Conservation (phyloP, 148 eudicot genomes). For the Rhododendron simsii region DNA sequence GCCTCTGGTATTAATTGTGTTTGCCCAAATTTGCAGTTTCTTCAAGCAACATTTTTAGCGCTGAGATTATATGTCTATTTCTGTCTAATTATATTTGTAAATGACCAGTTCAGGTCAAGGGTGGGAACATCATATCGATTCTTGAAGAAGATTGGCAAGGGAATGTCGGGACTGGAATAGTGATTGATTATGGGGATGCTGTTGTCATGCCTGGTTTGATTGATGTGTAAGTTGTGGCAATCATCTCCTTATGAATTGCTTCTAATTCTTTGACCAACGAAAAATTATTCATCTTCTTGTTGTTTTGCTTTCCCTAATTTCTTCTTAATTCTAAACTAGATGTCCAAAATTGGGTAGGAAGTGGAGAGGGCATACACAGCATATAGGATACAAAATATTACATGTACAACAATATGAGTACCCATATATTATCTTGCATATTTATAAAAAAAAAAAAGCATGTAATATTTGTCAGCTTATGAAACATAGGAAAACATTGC, state of each 20-base stretch:
- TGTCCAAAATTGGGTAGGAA: background rate
- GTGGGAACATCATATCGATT: slow-evolving; percentile 61
- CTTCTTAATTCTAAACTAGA: background rate
- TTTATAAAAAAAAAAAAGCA: background rate
- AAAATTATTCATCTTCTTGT: background rate
- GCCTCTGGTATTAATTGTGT: background rate
- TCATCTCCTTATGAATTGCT: background rate
- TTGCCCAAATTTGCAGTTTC: background rate
- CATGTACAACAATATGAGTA: background rate
- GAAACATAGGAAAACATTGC: background rate
- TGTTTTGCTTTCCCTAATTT: background rate
- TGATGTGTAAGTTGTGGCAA: slow-evolving; percentile 74
- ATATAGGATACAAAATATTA: background rate
- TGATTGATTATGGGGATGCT: slow-evolving; percentile 82
- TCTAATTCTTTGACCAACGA: background rate
- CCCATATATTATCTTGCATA: background rate
- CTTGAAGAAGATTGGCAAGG: slow-evolving; percentile 63
- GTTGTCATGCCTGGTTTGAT: slow-evolving; percentile 98
- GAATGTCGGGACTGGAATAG: slow-evolving; percentile 26
- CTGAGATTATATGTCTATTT: background rate
- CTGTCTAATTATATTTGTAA: slow-evolving; percentile 23
- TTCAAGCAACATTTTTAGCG: background rate
- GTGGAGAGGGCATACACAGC: too few relatives aligned
- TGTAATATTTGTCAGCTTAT: too few relatives aligned
- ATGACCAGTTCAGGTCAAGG: slow-evolving; percentile 81